Evolutionary conservation across 75 land plant genomes (phyloP).

Genomic region (Pinus tabuliformis): DNA sequence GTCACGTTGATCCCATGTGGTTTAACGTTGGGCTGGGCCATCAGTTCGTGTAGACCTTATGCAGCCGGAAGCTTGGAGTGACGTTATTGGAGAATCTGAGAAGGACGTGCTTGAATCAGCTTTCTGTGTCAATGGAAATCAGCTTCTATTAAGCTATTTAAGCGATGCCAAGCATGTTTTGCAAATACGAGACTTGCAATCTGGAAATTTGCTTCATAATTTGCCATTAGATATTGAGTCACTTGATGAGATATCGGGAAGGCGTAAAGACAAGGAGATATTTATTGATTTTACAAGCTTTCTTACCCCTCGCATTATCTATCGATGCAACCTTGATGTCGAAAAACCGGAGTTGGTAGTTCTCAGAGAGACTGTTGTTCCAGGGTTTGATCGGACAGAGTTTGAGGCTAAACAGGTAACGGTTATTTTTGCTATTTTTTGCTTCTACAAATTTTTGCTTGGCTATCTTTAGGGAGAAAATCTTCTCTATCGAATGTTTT

Average conservation of each 20-base stretch:
- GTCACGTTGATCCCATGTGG: too few species aligned
- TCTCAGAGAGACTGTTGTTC: constrained; percentile 68
- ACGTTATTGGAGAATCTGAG: constrained; percentile 69
- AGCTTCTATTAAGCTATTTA: constrained; percentile 70
- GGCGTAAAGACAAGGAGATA: constrained; percentile 66
- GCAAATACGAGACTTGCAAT: constrained; percentile 71
- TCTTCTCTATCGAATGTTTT: too few species aligned
- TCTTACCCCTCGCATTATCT: constrained; percentile 83
- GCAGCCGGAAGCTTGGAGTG: constrained; percentile 69
- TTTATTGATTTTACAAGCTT: constrained; percentile 86
- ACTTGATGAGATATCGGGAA: constrained; percentile 63
- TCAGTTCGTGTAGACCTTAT: too few species aligned
- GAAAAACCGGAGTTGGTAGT: constrained; percentile 61
- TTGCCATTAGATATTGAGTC: constrained; percentile 93
- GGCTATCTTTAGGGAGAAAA: constrained; percentile 3
- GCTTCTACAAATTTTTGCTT: too few species aligned
- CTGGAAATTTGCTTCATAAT: constrained; percentile 52
- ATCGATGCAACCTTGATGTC: constrained; percentile 60
- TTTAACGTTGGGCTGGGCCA: too few species aligned
- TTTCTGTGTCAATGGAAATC: constrained; percentile 45
- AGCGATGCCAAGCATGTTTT: constrained; percentile 88
- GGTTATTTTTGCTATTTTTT: neutral
- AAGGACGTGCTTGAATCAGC: constrained; percentile 81
- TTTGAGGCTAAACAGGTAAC: constrained; percentile 80
- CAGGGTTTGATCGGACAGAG: constrained; percentile 72